These are phyloP conservation scores for Colletotrichum magnum DNA, from an alignment of 2,329 filamentous ascomycete species.

Conservation along the genomic window DNA sequence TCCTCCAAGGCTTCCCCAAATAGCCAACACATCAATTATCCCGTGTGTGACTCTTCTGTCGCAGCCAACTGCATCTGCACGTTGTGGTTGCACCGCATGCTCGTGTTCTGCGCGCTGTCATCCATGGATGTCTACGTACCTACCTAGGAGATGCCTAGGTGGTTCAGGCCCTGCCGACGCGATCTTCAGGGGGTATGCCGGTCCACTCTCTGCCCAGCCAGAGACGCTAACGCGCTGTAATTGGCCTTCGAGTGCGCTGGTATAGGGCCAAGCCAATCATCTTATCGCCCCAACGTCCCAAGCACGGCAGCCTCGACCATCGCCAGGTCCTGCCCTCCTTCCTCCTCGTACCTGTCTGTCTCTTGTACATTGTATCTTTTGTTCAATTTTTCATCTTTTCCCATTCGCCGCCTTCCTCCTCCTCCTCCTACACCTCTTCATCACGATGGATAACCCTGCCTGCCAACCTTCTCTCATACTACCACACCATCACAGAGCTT, in stretches of 20 bases:
- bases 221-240: too few relatives aligned
- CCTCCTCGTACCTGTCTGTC: too few relatives aligned
- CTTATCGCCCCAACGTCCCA: constrained; percentile 12
- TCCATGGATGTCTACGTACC: too few relatives aligned
- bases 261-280: constrained; percentile 34
- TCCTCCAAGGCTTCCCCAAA: background rate
- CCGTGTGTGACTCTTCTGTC: background rate
- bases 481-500: constrained; percentile 9
- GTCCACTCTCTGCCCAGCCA: constrained; percentile 11
- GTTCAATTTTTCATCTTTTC: background rate
- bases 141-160: too few relatives aligned
- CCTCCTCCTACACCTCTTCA: background rate
- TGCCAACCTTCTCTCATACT: background rate
- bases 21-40: background rate
- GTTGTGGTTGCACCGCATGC: constrained; percentile 31
- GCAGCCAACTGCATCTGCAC: constrained; percentile 27
- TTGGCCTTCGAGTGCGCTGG: constrained; percentile 10
- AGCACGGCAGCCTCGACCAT: constrained; percentile 27
- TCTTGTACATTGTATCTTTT: too few relatives aligned
- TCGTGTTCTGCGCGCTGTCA: constrained; percentile 2
- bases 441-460: background rate
- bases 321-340: too few relatives aligned
- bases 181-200: constrained; percentile 19
- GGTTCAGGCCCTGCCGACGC: background rate
- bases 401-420: background rate